Conservation (phyloP, 805 yeast species). For the Nakazawaea wickerhamii region DNA sequence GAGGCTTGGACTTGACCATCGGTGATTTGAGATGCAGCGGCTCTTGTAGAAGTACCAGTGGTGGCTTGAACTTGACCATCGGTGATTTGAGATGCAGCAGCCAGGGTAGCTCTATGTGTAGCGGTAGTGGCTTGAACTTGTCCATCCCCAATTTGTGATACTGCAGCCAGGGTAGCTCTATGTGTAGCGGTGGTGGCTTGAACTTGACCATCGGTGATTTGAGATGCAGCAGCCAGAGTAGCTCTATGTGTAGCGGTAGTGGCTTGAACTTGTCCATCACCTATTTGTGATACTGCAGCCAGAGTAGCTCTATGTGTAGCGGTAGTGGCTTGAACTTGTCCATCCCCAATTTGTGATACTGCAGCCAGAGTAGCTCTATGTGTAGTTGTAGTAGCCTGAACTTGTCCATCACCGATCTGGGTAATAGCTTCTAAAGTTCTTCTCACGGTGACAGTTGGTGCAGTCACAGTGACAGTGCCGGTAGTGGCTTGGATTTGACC, state of each 20-base stretch:
- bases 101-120: slow-evolving; percentile 17
- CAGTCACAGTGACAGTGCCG: slow-evolving; percentile 26
- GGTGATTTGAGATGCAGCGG: slow-evolving; percentile 39
- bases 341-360: slow-evolving; percentile 29
- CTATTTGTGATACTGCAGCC: slow-evolving; percentile 39
- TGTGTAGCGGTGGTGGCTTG: slow-evolving; percentile 32
- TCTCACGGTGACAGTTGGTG: slow-evolving; percentile 10
- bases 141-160: slow-evolving; percentile 33
- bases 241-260: slow-evolving; percentile 34
- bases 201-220: slow-evolving; percentile 43
- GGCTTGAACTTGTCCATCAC: slow-evolving; percentile 50
- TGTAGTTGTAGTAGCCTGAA: slow-evolving; percentile 24
- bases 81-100: slow-evolving; percentile 36
- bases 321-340: slow-evolving; percentile 29
- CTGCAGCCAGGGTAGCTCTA: slow-evolving; percentile 26
- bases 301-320: slow-evolving; percentile 20
- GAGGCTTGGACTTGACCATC: slow-evolving; percentile 43
- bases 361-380: slow-evolving; percentile 26
- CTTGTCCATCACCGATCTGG: slow-evolving; percentile 35
- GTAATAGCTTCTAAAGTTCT: slow-evolving; percentile 21
- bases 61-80: slow-evolving; percentile 43
- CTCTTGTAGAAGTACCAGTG: slow-evolving; percentile 21
- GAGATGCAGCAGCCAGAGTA: slow-evolving; percentile 35
- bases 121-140: slow-evolving; percentile 28
- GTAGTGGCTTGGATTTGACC: slow-evolving; percentile 32